phyloP scores from a whole-genome alignment of 177 flowering plant species.

The Vitis hybrid region DNA sequence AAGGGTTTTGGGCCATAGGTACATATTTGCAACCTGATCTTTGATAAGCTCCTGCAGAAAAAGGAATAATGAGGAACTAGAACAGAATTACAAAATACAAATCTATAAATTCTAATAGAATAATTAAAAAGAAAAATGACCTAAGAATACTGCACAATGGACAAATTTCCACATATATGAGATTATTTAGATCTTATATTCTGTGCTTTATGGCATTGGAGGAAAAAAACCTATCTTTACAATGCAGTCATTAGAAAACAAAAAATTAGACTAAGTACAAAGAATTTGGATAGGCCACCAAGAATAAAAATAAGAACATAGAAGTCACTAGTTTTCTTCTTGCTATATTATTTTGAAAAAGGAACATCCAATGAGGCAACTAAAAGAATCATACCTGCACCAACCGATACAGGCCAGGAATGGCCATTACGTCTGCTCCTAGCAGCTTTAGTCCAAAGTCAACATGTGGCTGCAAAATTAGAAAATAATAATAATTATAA shows the following conservation, averaged over 20 bases:
- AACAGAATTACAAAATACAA: not conserved
- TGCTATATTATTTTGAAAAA: not conserved
- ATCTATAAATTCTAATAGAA: not conserved
- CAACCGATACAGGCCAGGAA: constrained; percentile 64
- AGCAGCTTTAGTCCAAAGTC: constrained; percentile 70
- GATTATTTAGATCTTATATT: not conserved
- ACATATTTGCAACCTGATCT: constrained; percentile 94
- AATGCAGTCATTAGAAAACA: not conserved
- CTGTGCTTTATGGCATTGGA: not conserved
- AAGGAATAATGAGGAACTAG: not conserved
- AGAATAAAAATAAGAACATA: not conserved
- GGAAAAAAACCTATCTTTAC: not conserved
- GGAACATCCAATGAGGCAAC: not conserved
- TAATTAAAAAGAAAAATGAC: no score
- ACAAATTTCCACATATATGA: no score
- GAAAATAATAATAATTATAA: not conserved
- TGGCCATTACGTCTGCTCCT: constrained; percentile 72
- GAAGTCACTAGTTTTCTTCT: not conserved
- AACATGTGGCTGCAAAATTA: constrained; percentile 64
- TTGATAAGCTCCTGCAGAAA: constrained; percentile 75
- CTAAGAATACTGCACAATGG: no score
- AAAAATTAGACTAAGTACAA: no score
- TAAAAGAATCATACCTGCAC: constrained; percentile 45
- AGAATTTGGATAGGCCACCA: not conserved
- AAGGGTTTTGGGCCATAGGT: constrained; percentile 86